phyloP scores from a whole-genome alignment of 2,329 filamentous ascomycete genomes.

The Spiromastix sp. region DNA sequence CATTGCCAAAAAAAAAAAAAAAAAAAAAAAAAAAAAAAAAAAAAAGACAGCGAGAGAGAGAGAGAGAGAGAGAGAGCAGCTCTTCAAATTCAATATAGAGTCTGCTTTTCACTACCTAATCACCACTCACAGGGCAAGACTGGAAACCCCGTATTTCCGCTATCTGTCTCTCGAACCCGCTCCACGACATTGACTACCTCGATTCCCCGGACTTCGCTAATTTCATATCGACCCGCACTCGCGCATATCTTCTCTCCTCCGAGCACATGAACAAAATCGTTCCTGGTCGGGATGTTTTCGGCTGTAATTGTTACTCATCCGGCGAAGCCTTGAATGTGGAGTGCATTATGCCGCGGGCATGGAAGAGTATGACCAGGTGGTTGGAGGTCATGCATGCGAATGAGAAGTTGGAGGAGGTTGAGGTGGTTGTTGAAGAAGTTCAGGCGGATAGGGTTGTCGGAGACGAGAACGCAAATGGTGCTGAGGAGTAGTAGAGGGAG shows the following conservation, averaged over 20 bases:
- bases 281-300: conserved; percentile 43
- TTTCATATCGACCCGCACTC: conserved; percentile 42
- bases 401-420: conserved; percentile 12
- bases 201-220: conserved; percentile 17
- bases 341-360: conserved; percentile 48
- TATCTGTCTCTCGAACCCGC: conserved; percentile 30
- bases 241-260: conserved; percentile 49
- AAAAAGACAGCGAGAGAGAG: no score
- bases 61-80: no score
- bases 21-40: no score
- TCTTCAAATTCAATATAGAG: no score
- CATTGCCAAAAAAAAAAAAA: no score
- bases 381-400: conserved; percentile 32
- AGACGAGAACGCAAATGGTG: background rate
- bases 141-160: conserved; percentile 31
- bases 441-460: conserved; percentile 4
- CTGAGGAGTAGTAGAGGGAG: background rate
- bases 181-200: conserved; percentile 22
- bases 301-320: conserved; percentile 60
- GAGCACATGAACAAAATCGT: conserved; percentile 45
- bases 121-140: conserved; percentile 21
- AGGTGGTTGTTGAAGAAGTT: conserved; percentile 8
- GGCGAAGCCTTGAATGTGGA: conserved; percentile 52
- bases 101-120: no score
- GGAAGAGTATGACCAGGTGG: conserved; percentile 48